Evolutionary conservation across 2,329 filamentous ascomycete genomes (phyloP).

Genomic region (Aspergillus felis): DNA sequence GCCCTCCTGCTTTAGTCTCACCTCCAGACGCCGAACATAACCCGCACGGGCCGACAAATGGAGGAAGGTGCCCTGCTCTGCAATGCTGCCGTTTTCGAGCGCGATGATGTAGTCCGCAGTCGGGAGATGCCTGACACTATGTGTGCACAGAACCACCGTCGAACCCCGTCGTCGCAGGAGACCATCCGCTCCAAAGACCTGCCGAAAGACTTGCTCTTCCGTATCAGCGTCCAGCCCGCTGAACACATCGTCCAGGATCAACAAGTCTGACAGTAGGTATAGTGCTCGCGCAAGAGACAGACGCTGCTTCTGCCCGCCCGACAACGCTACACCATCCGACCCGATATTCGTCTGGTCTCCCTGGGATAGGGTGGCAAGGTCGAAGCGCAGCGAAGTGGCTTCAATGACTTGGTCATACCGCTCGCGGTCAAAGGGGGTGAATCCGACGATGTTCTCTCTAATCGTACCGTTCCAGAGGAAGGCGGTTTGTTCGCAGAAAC

Average conservation of each 20-base stretch:
- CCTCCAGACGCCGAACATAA: constrained; percentile 2
- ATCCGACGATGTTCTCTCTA: constrained; percentile 14
- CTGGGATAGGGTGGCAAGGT: constrained; percentile 16
- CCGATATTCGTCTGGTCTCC: constrained; percentile 23
- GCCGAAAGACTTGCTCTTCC: constrained; percentile 5
- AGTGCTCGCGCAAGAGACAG: constrained; percentile 47
- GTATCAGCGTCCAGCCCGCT: constrained; percentile 28
- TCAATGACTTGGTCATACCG: constrained; percentile 20
- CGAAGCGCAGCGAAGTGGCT: constrained; percentile 16
- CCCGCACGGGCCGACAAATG: neutral
- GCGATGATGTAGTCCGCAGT: constrained; percentile 42
- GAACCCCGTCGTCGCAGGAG: neutral
- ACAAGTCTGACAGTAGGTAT: constrained; percentile 37
- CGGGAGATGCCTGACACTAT: constrained; percentile 34
- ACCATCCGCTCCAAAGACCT: constrained; percentile 1
- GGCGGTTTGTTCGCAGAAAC: constrained; percentile 19
- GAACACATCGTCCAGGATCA: constrained; percentile 48
- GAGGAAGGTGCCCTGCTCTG: constrained; percentile 2
- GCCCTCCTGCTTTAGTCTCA: neutral
- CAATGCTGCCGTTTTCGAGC: constrained; percentile 23
- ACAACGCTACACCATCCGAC: constrained; percentile 13
- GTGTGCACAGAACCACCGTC: constrained; percentile 40
- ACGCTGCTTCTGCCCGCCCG: constrained; percentile 18
- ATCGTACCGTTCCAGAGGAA: constrained; percentile 16
- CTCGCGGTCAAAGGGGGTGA: constrained; percentile 6